A percentile compares a stretch with the other conserved stretches of the same genome.
These are phyloP conservation scores for Aspergillus sparsus DNA, from an alignment of 495 filamentous ascomycete genomes.

Conservation along the genomic window DNA sequence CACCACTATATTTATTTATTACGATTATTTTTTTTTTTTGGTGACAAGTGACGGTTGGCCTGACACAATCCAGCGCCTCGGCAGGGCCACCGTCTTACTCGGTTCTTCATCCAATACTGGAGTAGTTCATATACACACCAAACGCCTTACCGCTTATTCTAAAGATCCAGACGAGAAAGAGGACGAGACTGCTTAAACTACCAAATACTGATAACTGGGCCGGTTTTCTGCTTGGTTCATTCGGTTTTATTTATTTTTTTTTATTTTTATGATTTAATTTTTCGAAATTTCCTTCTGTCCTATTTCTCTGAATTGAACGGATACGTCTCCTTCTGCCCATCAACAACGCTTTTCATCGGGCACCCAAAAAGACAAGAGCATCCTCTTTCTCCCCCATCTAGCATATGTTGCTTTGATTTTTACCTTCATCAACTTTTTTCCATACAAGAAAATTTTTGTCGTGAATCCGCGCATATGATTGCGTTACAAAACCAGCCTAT, in stretches of 20 bases:
- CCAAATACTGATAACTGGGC: not conserved
- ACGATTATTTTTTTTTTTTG: not conserved
- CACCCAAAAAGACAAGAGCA: slow-evolving; percentile 14
- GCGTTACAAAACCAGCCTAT: slow-evolving; percentile 51
- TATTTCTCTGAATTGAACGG: slow-evolving; percentile 7
- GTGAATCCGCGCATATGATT: slow-evolving; percentile 53
- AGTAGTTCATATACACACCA: slow-evolving; percentile 12
- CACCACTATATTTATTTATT: not conserved
- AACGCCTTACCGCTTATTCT: slow-evolving; percentile 17
- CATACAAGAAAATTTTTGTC: slow-evolving; percentile 13
- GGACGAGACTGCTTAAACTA: slow-evolving; percentile 1
- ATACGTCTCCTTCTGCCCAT: slow-evolving; percentile 15
- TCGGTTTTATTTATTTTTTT: not conserved
- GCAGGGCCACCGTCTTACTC: slow-evolving; percentile 5
- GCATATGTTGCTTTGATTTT: slow-evolving; percentile 5
- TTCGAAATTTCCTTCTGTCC: slow-evolving; percentile 6
- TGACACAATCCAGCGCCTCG: slow-evolving; percentile 16
- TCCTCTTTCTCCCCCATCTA: slow-evolving; percentile 2
- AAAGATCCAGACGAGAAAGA: not conserved
- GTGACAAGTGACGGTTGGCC: slow-evolving; percentile 3
- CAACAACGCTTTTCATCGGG: slow-evolving; percentile 13
- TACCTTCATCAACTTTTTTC: slow-evolving; percentile 1
- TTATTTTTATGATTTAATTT: not conserved
- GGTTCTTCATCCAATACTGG: slow-evolving; percentile 4
- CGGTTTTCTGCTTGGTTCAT: slow-evolving; percentile 14